These are phyloP conservation scores for Boletus austroedulis DNA, from an alignment of 1,284 basidiomycete genomes.

Conservation along the genomic window DNA sequence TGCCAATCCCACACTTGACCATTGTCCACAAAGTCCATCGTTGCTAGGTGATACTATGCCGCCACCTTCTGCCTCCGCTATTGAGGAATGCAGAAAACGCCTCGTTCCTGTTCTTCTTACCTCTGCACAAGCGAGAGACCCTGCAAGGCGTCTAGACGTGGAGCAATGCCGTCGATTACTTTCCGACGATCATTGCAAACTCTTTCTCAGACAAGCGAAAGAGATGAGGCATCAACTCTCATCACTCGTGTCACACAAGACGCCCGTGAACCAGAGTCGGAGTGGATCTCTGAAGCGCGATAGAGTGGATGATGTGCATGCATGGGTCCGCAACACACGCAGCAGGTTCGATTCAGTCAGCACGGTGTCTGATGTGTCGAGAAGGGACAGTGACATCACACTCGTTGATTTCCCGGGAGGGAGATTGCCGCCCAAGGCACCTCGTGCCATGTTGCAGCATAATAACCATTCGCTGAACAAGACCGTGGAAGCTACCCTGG, in stretches of 20 bases:
- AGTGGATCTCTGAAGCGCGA: conserved; percentile 11
- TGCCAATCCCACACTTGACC: conserved; percentile 3
- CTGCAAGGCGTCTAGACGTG: conserved; percentile 10
- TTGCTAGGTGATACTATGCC: conserved; percentile 5
- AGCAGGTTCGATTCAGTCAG: conserved; percentile 16
- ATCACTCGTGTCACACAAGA: conserved; percentile 8
- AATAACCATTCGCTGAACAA: neutral
- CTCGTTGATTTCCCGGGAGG: conserved; percentile 18
- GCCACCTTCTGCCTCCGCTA: conserved; percentile 8
- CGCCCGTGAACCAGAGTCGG: conserved; percentile 4
- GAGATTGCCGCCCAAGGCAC: conserved; percentile 22
- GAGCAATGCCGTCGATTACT: conserved; percentile 26
- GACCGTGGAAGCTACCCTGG: neutral
- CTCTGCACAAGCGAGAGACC: conserved; percentile 16
- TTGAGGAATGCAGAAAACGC: conserved; percentile 30
- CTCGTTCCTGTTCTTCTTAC: conserved; percentile 27
- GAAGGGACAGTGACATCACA: conserved; percentile 29
- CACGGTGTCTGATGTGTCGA: conserved; percentile 14
- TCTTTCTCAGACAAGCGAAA: conserved; percentile 22
- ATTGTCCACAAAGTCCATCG: conserved; percentile 2
- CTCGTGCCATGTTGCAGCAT: conserved; percentile 24
- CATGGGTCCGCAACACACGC: conserved; percentile 17
- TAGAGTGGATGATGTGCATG: conserved; percentile 13
- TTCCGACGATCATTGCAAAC: conserved; percentile 28
- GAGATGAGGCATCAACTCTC: conserved; percentile 27